Conservation (phyloP, 176 grass and related monocot species). For the Eleusine coracana region DNA sequence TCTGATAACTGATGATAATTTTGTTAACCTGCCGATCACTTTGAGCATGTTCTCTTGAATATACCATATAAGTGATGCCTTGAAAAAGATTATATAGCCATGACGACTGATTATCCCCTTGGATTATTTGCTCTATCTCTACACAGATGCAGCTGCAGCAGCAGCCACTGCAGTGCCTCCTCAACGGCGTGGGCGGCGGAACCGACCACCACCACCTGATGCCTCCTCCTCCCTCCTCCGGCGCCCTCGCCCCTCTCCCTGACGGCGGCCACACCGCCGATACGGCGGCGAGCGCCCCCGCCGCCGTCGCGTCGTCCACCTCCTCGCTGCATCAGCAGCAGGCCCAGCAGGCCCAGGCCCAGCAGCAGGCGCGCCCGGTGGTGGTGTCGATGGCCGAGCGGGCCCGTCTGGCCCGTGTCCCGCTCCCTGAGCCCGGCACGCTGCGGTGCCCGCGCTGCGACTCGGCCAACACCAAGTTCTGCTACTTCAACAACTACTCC, state of each 20-base stretch:
- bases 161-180: conserved; percentile 64
- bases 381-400: conserved; percentile 73
- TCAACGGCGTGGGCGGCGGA: conserved; percentile 28
- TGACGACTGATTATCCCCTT: conserved; percentile 2
- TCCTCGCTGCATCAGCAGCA: conserved; percentile 25
- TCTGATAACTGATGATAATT: conserved; percentile 32
- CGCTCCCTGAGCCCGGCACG: conserved; percentile 73
- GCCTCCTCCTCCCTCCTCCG: conserved; percentile 20
- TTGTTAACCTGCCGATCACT: not conserved
- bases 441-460: conserved; percentile 95
- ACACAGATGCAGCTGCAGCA: conserved; percentile 56
- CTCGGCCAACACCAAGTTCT: conserved; percentile 98
- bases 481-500: conserved; percentile 99
- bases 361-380: conserved; percentile 22
- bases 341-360: not conserved
- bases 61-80: conserved; percentile 58
- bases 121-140: not conserved
- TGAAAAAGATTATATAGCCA: conserved; percentile 5
- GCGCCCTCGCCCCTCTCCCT: conserved; percentile 28
- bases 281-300: conserved; percentile 33
- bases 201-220: conserved; percentile 44
- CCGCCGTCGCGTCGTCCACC: not conserved
- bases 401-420: conserved; percentile 75
- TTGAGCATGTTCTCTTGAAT: conserved; percentile 63
- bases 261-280: not conserved